Evolutionary conservation across 768 basidiomycete genomes (phyloP), one percentile per base, ranked within the genome.

Genomic region (Russula olivacea): DNA sequence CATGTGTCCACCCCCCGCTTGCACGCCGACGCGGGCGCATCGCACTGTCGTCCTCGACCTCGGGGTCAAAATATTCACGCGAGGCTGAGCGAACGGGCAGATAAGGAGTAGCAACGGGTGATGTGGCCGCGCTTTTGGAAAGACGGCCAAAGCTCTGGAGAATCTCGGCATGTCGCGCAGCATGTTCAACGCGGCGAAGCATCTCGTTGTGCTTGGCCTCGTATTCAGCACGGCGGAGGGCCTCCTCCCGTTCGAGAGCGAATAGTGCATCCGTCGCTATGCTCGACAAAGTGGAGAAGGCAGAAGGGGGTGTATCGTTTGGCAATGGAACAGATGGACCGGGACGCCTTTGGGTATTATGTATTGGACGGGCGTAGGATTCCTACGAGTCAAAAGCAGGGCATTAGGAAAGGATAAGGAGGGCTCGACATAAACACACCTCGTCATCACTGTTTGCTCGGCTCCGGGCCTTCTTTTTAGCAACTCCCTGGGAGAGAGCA

Each of bases 251-350:
- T 72, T 98, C 95, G 34, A 98, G 85, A 68, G 87, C 86, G 69
- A 90, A 88, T 9, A 98, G 81, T 71, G 97, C 92, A 61, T 92
- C 92, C 76, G 95, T 88, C 3, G 94, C 93, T 21, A 89, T 77
- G 34, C 77, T 87, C 50, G 88, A 87, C 21, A 91, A 74, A 1
- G 87, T 80, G n/a, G 83, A 82, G 69, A 90, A 68, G 55, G 69
- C 69, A 56, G 71, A 70, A 38, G 68, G 60, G 61, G 69, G 64
- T 59, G 67, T 59, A 50, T 74, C 72, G 34, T 71, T 58, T 17
- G 68, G 62, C 62, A 69, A 69, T 17, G 73, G 61, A 25, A 71
- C 70, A 19, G 64, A 41, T n/a, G 66, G 21, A 19, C 19, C 32
- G 38, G 56, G 19, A 23, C 55, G 57, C 15, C 54, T 47, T 7